These are phyloP conservation scores for Metschnikowia lochheadii DNA, from an alignment of 805 yeast genomes.

Conservation along the genomic window DNA sequence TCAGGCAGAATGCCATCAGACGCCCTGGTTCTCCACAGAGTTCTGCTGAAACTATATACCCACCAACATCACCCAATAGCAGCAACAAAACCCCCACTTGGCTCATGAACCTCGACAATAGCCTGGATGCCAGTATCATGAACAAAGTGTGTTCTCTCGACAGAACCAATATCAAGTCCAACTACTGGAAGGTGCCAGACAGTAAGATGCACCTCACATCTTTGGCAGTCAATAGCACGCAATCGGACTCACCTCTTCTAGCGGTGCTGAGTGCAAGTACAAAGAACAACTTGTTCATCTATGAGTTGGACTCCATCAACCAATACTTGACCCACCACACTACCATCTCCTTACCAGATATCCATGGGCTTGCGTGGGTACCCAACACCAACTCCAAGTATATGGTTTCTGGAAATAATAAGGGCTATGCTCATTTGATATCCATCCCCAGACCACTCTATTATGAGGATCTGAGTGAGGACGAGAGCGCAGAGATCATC, in stretches of 20 bases:
- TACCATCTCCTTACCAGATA: slow-evolving; percentile 56
- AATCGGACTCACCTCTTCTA: slow-evolving; percentile 32
- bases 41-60: background rate
- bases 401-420: slow-evolving; percentile 69
- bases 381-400: slow-evolving; percentile 33
- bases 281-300: slow-evolving; percentile 48
- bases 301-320: slow-evolving; percentile 38
- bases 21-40: slow-evolving; percentile 6
- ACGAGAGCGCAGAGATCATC: slow-evolving; percentile 62
- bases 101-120: slow-evolving; percentile 26
- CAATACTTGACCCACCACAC: slow-evolving; percentile 51
- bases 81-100: slow-evolving; percentile 21
- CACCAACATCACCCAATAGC: slow-evolving; percentile 1
- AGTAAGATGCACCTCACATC: slow-evolving; percentile 43
- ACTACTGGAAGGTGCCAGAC: slow-evolving; percentile 45
- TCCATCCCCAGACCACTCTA: slow-evolving; percentile 47
- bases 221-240: slow-evolving; percentile 26
- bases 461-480: slow-evolving; percentile 20
- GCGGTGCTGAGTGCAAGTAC: slow-evolving; percentile 51
- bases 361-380: slow-evolving; percentile 52
- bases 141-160: slow-evolving; percentile 40
- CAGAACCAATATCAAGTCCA: slow-evolving; percentile 39
- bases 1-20: slow-evolving; percentile 38
- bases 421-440: slow-evolving; percentile 71
- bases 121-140: slow-evolving; percentile 31